Percentiles rank a stretch among this genome's conserved stretches.
phyloP scores from a whole-genome alignment of 2,329 filamentous ascomycete species.

The Clarireedia homoeocarpa region DNA sequence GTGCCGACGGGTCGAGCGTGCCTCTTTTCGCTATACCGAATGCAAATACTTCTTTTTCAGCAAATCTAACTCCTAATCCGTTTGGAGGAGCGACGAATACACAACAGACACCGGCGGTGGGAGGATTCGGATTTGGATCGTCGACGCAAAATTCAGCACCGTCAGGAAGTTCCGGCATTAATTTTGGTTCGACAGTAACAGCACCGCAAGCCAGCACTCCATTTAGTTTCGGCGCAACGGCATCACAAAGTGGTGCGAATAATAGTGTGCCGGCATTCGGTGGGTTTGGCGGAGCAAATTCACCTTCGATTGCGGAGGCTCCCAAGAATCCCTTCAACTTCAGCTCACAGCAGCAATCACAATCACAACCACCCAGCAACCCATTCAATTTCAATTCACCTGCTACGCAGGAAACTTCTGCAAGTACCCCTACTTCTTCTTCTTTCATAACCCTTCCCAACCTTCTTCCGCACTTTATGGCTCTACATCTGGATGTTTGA shows the following conservation, averaged over 20 bases:
- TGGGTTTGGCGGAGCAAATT: constrained; percentile 1
- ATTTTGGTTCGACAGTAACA: background rate
- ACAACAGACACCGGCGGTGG: background rate
- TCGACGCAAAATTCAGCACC: background rate
- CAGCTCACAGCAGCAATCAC: background rate
- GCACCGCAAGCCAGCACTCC: background rate
- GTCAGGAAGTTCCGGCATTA: background rate
- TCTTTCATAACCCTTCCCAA: background rate
- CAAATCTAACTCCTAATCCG: background rate
- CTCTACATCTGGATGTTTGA: no score
- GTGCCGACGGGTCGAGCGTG: background rate
- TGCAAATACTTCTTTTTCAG: background rate
- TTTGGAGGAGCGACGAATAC: background rate
- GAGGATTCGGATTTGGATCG: constrained; percentile 3
- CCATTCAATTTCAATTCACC: background rate
- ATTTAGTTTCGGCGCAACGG: constrained; percentile 1
- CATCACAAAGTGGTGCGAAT: constrained; percentile 3
- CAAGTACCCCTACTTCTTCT: constrained; percentile 4
- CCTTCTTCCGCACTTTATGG: background rate
- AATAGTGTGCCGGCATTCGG: background rate
- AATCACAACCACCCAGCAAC: background rate
- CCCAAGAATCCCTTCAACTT: constrained; percentile 1
- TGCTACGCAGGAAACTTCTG: background rate
- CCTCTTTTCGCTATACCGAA: background rate
- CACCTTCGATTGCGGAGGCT: background rate